Base-by-base conservation (phyloP, 1,139 yeast species). In the Taphrina populina region DNA sequence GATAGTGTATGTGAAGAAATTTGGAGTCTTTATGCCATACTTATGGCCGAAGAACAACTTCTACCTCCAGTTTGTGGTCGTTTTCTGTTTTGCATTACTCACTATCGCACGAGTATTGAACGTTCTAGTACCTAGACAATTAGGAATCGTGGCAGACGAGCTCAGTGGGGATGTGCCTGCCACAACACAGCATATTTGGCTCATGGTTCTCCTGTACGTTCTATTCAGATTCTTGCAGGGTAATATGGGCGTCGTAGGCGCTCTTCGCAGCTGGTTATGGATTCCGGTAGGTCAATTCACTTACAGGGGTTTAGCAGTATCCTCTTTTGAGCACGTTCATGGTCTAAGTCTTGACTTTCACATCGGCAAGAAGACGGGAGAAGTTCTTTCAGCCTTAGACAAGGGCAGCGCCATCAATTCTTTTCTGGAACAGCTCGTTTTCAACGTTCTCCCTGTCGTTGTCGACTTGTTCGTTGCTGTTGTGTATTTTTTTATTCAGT, bases 221-320 rank as follows among this genome's bases (percentile, higher is more conserved):
- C 78, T 4, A 69, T 73, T 15, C 76, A 80, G 41, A 73, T 84
- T 1, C 65, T 68, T 13, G 73, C 80, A 20, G 75, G 84, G 3
- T 70, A 82, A 1, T 76, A 82, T 0, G 78, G 86, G 46, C 86
- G 84, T 8, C 76, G 88, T 92, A 70, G 98, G 97, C 21, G 97
- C 92, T 68, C 73, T 92, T 61, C 74, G 97, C 64, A 88, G 90
- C 67, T 97, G 96, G 1, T 81, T 92, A 5, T 92, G 94, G 74
- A 96, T 97, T 0, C 79, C 87, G 30, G 97, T 92, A 15, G 95
- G 96, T 2, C 98, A 92, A 68, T 81, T 83, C 64, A 96, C 98
- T n/a, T 92, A 92, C 63, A 81, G 88, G 64, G 77, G 84, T 59
- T 96, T 92, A 26, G 95, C 97, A 0, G 75, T 83, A 43, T 86